These are phyloP conservation scores for Carex kokanica DNA, from an alignment of 176 grass and related monocot genomes.

Conservation along the genomic window DNA sequence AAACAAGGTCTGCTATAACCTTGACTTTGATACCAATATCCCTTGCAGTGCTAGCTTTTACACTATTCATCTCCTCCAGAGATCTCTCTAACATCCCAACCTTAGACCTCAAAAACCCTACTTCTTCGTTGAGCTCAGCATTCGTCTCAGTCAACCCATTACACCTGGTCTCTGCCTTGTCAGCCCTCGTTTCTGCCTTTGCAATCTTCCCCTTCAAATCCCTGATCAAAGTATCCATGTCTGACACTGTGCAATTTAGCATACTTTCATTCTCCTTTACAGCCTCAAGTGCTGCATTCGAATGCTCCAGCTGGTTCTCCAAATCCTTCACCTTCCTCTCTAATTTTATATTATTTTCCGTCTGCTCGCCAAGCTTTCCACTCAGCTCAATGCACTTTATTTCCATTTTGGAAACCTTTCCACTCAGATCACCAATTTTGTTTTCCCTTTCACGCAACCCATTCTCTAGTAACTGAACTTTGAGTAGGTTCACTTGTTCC, in stretches of 20 bases:
- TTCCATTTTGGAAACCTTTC: constrained; percentile 55
- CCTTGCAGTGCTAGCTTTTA: constrained; percentile 52
- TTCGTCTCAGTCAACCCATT: constrained; percentile 65
- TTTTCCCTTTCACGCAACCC: constrained; percentile 44
- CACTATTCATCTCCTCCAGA: constrained; percentile 56
- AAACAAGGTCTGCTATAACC: constrained; percentile 64
- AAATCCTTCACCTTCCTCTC: constrained; percentile 65
- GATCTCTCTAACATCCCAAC: constrained; percentile 59
- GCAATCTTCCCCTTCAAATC: constrained; percentile 74
- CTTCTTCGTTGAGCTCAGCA: constrained; percentile 80
- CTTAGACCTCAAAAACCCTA: constrained; percentile 61
- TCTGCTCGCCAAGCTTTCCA: constrained; percentile 50
- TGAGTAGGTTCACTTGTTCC: constrained; percentile 47
- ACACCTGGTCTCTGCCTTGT: constrained; percentile 70
- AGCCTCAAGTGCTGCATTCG: constrained; percentile 77
- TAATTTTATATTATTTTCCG: constrained; percentile 49
- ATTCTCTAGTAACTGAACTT: constrained; percentile 28
- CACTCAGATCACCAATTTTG: constrained; percentile 50
- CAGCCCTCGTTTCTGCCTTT: constrained; percentile 74
- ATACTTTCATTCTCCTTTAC: constrained; percentile 68
- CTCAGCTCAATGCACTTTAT: constrained; percentile 56
- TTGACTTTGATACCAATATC: constrained; percentile 79
- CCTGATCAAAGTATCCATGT: constrained; percentile 85
- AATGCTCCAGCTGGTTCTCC: constrained; percentile 75
- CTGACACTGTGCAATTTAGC: constrained; percentile 55